A percentile compares a stretch with the other conserved stretches of the same genome.
Conservation (phyloP, 2,329 filamentous ascomycete species). For the Phialemonium atrogriseum region DNA sequence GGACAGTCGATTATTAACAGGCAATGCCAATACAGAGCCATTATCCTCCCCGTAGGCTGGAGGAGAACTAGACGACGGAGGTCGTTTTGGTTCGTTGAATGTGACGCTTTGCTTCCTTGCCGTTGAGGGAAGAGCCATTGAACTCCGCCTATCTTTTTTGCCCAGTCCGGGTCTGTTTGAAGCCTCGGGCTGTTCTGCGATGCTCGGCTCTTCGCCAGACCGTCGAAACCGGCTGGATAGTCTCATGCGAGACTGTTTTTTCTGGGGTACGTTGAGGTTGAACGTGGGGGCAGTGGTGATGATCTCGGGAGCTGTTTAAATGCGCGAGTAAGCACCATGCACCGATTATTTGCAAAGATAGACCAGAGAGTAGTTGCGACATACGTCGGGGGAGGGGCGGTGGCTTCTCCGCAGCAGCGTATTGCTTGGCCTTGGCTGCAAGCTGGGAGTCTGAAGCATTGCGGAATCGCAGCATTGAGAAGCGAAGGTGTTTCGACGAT, state of each 20-base stretch:
- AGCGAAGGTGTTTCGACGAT: conserved; percentile 48
- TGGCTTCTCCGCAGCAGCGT: conserved; percentile 42
- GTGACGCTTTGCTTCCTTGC: conserved; percentile 38
- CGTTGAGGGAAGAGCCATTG: conserved; percentile 28
- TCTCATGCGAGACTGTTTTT: conserved; percentile 47
- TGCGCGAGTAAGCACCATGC: conserved; percentile 12
- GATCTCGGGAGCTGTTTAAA: conserved; percentile 56
- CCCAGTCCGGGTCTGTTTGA: conserved; percentile 14
- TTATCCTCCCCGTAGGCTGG: conserved; percentile 52
- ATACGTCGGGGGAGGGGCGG: conserved; percentile 53
- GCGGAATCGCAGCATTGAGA: conserved; percentile 67
- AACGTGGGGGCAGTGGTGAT: conserved; percentile 87
- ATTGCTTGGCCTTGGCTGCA: conserved; percentile 64
- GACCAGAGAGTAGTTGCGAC: conserved; percentile 13
- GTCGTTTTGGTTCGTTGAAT: conserved; percentile 52
- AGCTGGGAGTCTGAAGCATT: conserved; percentile 92
- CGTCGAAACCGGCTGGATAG: conserved; percentile 44
- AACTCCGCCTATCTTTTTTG: conserved; percentile 34
- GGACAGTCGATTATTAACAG: conserved; percentile 58
- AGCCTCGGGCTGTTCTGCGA: conserved; percentile 18
- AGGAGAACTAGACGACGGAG: conserved; percentile 32
- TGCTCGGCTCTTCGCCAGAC: conserved; percentile 39
- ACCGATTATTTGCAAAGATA: conserved; percentile 7
- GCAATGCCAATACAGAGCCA: conserved; percentile 53
- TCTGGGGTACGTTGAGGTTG: conserved; percentile 44